These are phyloP conservation scores for Aspergillus sp. DNA, from an alignment of 2,329 filamentous ascomycete genomes.

Conservation along the genomic window DNA sequence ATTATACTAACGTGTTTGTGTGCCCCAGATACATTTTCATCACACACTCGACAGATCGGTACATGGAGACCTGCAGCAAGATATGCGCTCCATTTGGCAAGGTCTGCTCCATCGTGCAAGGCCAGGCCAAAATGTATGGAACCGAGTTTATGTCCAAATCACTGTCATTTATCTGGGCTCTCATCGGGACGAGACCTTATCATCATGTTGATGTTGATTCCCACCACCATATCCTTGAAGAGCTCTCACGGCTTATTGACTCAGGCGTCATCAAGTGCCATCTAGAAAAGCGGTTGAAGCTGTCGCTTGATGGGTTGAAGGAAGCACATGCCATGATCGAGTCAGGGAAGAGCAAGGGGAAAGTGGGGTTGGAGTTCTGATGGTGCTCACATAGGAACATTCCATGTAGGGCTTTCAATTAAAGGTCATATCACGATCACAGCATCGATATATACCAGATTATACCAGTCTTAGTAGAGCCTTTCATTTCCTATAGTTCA, in stretches of 20 bases:
- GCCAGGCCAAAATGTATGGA: slow-evolving; percentile 37
- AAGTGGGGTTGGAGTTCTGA: neutral
- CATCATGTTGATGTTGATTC: slow-evolving; percentile 32
- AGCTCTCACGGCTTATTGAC: slow-evolving; percentile 16
- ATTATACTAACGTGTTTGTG: too few relatives aligned
- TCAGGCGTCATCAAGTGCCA: neutral
- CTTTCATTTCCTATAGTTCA: too few relatives aligned
- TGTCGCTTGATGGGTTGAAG: slow-evolving; percentile 32
- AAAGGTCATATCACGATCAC: too few relatives aligned
- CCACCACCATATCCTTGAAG: slow-evolving; percentile 34
- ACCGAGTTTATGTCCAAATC: slow-evolving; percentile 42
- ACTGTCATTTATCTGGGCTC: slow-evolving; percentile 36
- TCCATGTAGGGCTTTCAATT: too few relatives aligned
- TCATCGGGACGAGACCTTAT: slow-evolving; percentile 36
- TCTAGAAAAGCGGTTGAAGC: neutral
- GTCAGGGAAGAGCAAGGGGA: slow-evolving; percentile 25
- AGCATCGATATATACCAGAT: too few relatives aligned
- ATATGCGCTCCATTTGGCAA: slow-evolving; percentile 40
- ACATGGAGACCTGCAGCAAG: slow-evolving; percentile 30
- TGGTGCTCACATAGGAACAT: too few relatives aligned
- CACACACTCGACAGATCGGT: slow-evolving; percentile 35
- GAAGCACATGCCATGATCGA: slow-evolving; percentile 35
- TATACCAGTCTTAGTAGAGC: too few relatives aligned
- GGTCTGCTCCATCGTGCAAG: slow-evolving; percentile 41
- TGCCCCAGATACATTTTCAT: slow-evolving; percentile 35